Evolutionary conservation across 2,329 filamentous ascomycete genomes (phyloP), one percentile per base, ranked within the genome.

Genomic region (Colletotrichum chlorophyti): DNA sequence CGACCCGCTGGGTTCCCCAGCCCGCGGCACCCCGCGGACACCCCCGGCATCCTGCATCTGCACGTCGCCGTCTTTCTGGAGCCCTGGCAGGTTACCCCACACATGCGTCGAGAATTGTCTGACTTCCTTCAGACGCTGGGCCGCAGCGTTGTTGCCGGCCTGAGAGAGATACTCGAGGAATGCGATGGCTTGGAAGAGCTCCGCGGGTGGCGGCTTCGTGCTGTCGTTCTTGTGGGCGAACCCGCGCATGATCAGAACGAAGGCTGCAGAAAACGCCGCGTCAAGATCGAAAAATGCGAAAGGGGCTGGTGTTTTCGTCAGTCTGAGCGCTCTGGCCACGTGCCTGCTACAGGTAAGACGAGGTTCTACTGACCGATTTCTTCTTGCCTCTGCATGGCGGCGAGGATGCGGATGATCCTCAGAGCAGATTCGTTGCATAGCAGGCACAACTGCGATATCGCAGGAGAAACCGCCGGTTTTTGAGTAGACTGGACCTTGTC

Each of bases 231-330:
- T 60, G 17, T 68, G 61, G 1, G 68, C 63, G 35, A 69, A 69
- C 0, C 68, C 68, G 48, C 66, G 65, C 67, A 69, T 69, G 9
- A 65, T 63, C 1, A 69, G 37, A 4, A 68, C 60, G 43, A 69
- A 68, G 1, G 68, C 67, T 2, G 68, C 68, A 2, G 67, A 69
- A 26, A 69, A 69, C 0, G 67, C 66, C 3, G 66, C 67, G 10
- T 69, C 68, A 2, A 69, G 51, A 14, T 69, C 68, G 37, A 69
- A 69, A 23, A 64, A 69, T 1, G 67, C 68, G 31, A 69, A 69
- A 1, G 63, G 53, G 0, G 66, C 68, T 69, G 4, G 1, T n/a
- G 5, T 9, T 2, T 31, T 9, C 31, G 46, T 49, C 2, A 9
- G n/a, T 0, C 14, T 6, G 19, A 6, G 11, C 9, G 11, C 6